Evolutionary conservation across 179 eudicot genomes (phyloP).

Genomic region (Heliamphora pulchella): DNA sequence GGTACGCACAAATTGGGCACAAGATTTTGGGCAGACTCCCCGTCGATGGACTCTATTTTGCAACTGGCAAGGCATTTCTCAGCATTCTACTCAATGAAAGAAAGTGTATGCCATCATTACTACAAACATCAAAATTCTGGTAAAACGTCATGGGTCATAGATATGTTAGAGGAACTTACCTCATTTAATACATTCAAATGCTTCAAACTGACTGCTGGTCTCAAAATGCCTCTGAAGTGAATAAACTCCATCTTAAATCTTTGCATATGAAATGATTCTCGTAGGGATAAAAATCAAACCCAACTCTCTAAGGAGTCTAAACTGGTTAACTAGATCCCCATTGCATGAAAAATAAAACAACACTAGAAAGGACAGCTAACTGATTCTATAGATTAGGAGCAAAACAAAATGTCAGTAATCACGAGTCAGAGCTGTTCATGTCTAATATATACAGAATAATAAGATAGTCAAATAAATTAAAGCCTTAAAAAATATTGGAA

Average conservation of each 20-base stretch:
- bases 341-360: constrained; percentile 4
- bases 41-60: constrained; percentile 52
- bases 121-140: background rate
- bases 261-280: background rate
- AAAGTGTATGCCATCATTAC: constrained; percentile 13
- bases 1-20: constrained; percentile 66
- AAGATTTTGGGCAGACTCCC: constrained; percentile 50
- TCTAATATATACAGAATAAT: background rate
- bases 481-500: background rate
- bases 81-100: constrained; percentile 61
- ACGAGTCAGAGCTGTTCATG: background rate
- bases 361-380: constrained; percentile 1
- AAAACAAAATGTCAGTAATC: background rate
- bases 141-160: background rate
- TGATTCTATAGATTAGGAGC: background rate
- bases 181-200: constrained; percentile 52
- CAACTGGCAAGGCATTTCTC: constrained; percentile 60
- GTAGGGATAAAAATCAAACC: constrained; percentile 1
- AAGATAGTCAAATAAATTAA: background rate
- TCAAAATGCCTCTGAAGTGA: constrained; percentile 70
- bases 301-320: background rate
- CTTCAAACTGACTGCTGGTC: constrained; percentile 73
- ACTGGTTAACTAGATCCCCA: background rate
- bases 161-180: constrained; percentile 36
- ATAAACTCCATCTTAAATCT: constrained; percentile 19